A percentile compares a stretch with the other conserved stretches of the same genome.
These are phyloP conservation scores for Psilocybe tampanensis DNA, from an alignment of 768 basidiomycete genomes.

Conservation along the genomic window DNA sequence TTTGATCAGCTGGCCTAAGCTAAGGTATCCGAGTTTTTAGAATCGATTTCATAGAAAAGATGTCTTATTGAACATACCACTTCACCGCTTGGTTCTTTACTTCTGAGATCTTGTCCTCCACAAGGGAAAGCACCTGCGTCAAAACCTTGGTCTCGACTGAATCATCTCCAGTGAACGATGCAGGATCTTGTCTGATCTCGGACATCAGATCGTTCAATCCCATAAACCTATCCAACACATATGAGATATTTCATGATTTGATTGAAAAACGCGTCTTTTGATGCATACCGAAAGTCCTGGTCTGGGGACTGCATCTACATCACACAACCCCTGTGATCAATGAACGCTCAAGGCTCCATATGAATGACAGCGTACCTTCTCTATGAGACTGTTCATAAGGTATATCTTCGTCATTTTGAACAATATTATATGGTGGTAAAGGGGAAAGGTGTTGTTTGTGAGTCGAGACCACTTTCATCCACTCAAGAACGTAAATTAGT, in stretches of 20 bases:
- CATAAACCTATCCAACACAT: constrained; percentile 76
- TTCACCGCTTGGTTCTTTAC: constrained; percentile 98
- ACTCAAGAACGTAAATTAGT: too few species aligned
- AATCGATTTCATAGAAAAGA: background rate
- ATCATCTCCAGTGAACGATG: constrained; percentile 83
- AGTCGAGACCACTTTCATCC: too few species aligned
- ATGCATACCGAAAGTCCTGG: constrained; percentile 81
- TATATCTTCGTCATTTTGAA: constrained; percentile 81
- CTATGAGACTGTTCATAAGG: constrained; percentile 81
- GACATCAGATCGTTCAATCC: constrained; percentile 92
- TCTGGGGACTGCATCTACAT: constrained; percentile 85
- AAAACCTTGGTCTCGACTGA: constrained; percentile 82
- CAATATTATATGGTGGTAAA: constrained; percentile 9
- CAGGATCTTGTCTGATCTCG: constrained; percentile 81
- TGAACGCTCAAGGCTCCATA: background rate
- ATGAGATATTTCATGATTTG: constrained; percentile 6
- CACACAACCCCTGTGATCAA: background rate
- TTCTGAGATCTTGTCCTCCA: constrained; percentile 96
- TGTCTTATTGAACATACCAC: constrained; percentile 56
- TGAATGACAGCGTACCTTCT: constrained; percentile 54
- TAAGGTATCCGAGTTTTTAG: constrained; percentile 28
- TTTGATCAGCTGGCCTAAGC: constrained; percentile 89
- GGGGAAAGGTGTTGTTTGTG: constrained; percentile 4
- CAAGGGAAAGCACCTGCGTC: constrained; percentile 79
- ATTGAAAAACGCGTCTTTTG: constrained; percentile 26